Base-by-base conservation (phyloP, 108 stramenopile species). In the Fragilaria crotonensis region DNA sequence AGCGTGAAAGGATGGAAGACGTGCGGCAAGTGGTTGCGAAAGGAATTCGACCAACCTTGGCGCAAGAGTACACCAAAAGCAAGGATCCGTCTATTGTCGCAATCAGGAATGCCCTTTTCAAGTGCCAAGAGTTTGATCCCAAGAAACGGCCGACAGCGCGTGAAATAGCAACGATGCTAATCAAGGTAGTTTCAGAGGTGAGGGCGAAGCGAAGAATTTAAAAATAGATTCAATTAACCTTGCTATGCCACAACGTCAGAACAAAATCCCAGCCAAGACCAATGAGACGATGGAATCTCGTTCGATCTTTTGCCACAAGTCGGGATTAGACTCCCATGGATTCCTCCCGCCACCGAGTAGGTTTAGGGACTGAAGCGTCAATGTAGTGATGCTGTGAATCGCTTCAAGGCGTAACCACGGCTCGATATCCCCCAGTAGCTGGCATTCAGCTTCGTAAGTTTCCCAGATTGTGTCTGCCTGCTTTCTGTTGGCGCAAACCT, bases 341-440 rank as follows among this genome's bases (percentile, higher is more conserved):
- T 64, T 80, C 31, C 87, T 59, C 22, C 90, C 84, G 0, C 78
- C 80, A 50, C 73, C 76, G 0, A 71, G 54, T 5, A 79, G 52
- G 66, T 84, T 54, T 68, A 78, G 65, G 9, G 68, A 68, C 60
- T 92, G 90, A 32, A 88, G 26, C 36, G 84, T 52, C 48, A 88
- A 54, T 2, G 81, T 75, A 30, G 66, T 67, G 27, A 88, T 48
- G 57, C 79, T 83, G 59, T 92, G 90, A 0, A 81, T 70, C 23
- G 79, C 72, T 66, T 92, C 87, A 25, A 92, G 60, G 64, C 73
- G 81, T 30, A 92, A 71, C 90, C 90, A 92, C 5, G 87, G 85
- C 36, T 73, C 74, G 5, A 92, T 72, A 27, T 75, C 66, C 17
- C 90, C 90, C 25, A 86, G 48, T n/a, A 66, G 41, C 20, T 27